Evolutionary conservation across 306 rosid species (phyloP).

Genomic region (Prunus armeniaca): DNA sequence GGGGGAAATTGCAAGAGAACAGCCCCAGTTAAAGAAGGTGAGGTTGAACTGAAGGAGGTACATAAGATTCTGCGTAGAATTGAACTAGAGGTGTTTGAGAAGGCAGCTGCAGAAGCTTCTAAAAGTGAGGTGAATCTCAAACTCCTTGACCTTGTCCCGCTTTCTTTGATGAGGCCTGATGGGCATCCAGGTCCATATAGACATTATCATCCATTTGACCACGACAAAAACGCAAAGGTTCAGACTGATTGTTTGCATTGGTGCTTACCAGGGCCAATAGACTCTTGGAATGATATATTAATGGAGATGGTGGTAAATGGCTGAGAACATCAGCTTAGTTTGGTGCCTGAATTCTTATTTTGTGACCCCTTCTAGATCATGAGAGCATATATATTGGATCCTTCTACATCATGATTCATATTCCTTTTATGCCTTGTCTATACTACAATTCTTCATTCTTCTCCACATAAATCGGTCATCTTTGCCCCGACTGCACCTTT

Average conservation of each 20-base stretch:
- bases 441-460: slow-evolving; percentile 15
- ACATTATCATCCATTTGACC: slow-evolving; percentile 68
- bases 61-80: slow-evolving; percentile 48
- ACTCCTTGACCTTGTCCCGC: slow-evolving; percentile 62
- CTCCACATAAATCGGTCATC: slow-evolving; percentile 3
- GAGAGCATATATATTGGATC: background rate
- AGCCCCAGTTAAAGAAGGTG: slow-evolving; percentile 80
- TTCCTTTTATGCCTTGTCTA: slow-evolving; percentile 9
- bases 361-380: background rate
- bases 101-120: slow-evolving; percentile 50
- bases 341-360: slow-evolving; percentile 7
- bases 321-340: slow-evolving; percentile 24
- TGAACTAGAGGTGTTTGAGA: slow-evolving; percentile 67
- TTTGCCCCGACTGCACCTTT: slow-evolving; percentile 7
- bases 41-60: slow-evolving; percentile 55
- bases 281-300: slow-evolving; percentile 83
- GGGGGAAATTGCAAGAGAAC: slow-evolving; percentile 82
- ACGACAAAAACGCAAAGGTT: slow-evolving; percentile 43
- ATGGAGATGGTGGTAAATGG: slow-evolving; percentile 75
- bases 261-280: slow-evolving; percentile 98
- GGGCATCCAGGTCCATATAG: slow-evolving; percentile 97
- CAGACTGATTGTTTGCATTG: slow-evolving; percentile 95
- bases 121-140: slow-evolving; percentile 60
- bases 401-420: background rate
- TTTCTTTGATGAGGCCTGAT: slow-evolving; percentile 82